Conservation (phyloP, 345 rosid genomes). For the Citrus medica region DNA sequence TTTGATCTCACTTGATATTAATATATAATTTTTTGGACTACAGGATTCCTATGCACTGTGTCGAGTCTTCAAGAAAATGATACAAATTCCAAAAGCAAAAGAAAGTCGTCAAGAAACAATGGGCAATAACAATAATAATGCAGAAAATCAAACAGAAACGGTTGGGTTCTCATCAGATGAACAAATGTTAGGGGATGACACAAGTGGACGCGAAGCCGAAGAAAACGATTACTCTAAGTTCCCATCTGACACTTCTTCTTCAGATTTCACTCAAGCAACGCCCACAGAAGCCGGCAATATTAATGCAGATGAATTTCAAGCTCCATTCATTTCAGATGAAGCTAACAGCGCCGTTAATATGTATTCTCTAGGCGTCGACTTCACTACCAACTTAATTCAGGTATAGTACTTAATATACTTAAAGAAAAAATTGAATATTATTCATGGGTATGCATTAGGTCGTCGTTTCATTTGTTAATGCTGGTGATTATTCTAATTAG, state of each 20-base stretch:
- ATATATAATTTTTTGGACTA: not conserved
- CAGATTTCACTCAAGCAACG: conserved; percentile 51
- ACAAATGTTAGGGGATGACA: conserved; percentile 15
- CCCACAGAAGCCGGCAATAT: conserved; percentile 12
- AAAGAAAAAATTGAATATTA: too few species aligned
- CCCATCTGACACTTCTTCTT: conserved; percentile 53
- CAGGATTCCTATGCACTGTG: conserved; percentile 79
- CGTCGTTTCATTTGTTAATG: not conserved
- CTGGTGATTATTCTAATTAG: conserved; percentile 19
- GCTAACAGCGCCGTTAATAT: conserved; percentile 44
- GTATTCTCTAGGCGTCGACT: conserved; percentile 30
- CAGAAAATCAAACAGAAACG: not conserved
- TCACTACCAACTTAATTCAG: conserved; percentile 47
- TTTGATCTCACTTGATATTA: not conserved
- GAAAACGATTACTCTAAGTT: conserved; percentile 23
- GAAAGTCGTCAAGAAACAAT: not conserved
- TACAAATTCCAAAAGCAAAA: conserved; percentile 44
- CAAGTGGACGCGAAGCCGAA: conserved; percentile 20
- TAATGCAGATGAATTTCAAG: conserved; percentile 11
- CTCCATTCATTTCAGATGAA: conserved; percentile 48
- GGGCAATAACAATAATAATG: not conserved
- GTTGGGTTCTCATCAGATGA: conserved; percentile 17
- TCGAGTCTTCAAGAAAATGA: conserved; percentile 66
- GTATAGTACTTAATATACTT: conserved; percentile 7
- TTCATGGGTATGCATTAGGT: too few species aligned